Conservation (phyloP, 371 early-diverging fungal genomes). For the Batkoa obscura region DNA sequence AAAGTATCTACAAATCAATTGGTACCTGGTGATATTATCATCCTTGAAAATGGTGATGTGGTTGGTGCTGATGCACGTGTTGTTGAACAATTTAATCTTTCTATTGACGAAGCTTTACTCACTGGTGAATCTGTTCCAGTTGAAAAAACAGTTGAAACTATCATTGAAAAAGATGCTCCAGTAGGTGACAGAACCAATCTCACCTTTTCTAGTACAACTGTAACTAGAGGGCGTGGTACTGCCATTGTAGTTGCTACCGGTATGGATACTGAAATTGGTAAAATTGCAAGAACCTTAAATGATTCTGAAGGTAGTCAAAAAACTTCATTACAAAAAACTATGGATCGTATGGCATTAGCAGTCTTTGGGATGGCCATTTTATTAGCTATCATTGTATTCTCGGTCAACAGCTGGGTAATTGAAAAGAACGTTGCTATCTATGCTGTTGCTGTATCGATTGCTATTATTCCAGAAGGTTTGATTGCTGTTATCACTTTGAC, state of each 20-base stretch:
- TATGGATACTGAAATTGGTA: constrained; percentile 79
- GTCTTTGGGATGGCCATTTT: constrained; percentile 43
- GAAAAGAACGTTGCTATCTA: constrained; percentile 39
- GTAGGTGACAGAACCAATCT: constrained; percentile 40
- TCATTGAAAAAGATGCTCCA: constrained; percentile 21
- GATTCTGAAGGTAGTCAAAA: constrained; percentile 34
- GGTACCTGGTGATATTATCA: constrained; percentile 74
- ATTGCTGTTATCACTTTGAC: constrained; percentile 75
- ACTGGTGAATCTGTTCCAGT: constrained; percentile 72
- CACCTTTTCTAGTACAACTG: constrained; percentile 30
- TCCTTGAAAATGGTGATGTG: constrained; percentile 70
- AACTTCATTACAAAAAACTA: constrained; percentile 52
- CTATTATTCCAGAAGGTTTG: constrained; percentile 90
- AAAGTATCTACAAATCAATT: constrained; percentile 44
- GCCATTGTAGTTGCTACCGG: constrained; percentile 53
- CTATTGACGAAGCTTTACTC: constrained; percentile 65
- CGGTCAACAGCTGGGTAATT: constrained; percentile 32
- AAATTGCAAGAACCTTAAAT: constrained; percentile 69
- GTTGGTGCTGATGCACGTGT: constrained; percentile 74
- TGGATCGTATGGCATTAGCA: constrained; percentile 51
- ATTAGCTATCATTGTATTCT: constrained; percentile 51
- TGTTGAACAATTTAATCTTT: constrained; percentile 58
- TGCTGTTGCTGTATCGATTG: constrained; percentile 70
- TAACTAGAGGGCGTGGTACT: constrained; percentile 37
- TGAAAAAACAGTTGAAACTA: constrained; percentile 27